These are phyloP conservation scores for Syzygium aqueum DNA, from an alignment of 345 rosid species.

Conservation along the genomic window DNA sequence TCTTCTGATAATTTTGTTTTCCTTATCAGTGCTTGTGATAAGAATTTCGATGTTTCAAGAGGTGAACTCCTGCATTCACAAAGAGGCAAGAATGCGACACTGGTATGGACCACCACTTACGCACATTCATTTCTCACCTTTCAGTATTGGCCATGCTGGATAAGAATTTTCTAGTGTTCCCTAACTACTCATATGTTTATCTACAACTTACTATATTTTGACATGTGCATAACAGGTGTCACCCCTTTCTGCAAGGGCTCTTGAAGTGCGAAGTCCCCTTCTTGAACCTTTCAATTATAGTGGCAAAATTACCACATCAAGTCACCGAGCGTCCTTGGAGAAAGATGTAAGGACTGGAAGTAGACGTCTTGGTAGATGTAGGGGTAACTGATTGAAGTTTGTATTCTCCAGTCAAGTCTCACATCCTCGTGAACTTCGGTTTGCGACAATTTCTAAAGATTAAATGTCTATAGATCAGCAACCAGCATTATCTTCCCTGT, in stretches of 20 bases:
- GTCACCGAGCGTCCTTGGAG: slow-evolving; percentile 61
- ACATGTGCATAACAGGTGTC: slow-evolving; percentile 25
- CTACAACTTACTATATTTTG: background rate
- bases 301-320: slow-evolving; percentile 19
- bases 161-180: background rate
- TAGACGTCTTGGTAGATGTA: background rate
- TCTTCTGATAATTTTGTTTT: background rate
- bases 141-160: background rate
- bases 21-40: slow-evolving; percentile 59
- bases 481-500: background rate
- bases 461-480: background rate
- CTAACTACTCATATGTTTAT: background rate
- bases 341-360: slow-evolving; percentile 52
- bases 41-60: slow-evolving; percentile 27
- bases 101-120: slow-evolving; percentile 26
- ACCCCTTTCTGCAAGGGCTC: slow-evolving; percentile 21
- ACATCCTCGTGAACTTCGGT: background rate
- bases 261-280: slow-evolving; percentile 36
- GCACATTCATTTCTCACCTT: background rate
- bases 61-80: slow-evolving; percentile 18
- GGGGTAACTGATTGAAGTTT: background rate
- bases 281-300: slow-evolving; percentile 12
- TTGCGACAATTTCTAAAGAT: background rate
- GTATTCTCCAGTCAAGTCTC: background rate
- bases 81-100: slow-evolving; percentile 23